Evolutionary conservation across 805 yeast species (phyloP), one percentile per base, ranked within the genome.

Genomic region (Candida khao-thaluensis): DNA sequence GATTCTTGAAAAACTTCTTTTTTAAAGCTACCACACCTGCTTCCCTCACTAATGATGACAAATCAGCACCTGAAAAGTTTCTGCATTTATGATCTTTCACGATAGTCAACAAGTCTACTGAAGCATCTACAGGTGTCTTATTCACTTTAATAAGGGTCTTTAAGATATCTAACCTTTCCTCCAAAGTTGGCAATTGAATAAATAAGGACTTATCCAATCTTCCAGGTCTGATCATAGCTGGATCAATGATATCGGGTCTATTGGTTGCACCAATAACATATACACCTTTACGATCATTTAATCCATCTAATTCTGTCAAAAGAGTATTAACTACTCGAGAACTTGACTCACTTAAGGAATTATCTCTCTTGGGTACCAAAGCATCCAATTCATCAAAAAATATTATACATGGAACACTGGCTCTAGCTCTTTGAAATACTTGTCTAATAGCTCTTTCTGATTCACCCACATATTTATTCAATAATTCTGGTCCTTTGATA

Each of bases 381-480:
- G 98, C 97, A 65, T 93, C 99, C 48, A 93, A 71, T 59, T 93
- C 99, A 64, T 93, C 99, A 56, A 93, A 91, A 57, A 91, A 91
- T 3, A 91, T 86, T 24, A 91, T 88, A 56, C 97, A 90, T 0
- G 99, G 99, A 1, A 85, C 81, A 7, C 95, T 85, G 0, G 95
- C 90, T 36, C 97, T 74, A 0, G 98, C 98, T 48, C 96, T 79
- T 30, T 82, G 79, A 59, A 91, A 91, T 1, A 91, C 95, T 57
- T 90, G 97, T 43, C 99, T 72, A 10, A 91, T 89, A 1, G 96
- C 95, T 40, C 90, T 76, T 57, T 93, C 98, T 2, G 95, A 83
- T 56, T 91, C 99, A 55, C 99, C 99, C 31, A 91, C 98, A 54
- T 88, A 91, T 60, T 91, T 91, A 58, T 93, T 91, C 51, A 91